Conservation (phyloP, 208 protist species). For the Acanthamoeba castellanii region DNA sequence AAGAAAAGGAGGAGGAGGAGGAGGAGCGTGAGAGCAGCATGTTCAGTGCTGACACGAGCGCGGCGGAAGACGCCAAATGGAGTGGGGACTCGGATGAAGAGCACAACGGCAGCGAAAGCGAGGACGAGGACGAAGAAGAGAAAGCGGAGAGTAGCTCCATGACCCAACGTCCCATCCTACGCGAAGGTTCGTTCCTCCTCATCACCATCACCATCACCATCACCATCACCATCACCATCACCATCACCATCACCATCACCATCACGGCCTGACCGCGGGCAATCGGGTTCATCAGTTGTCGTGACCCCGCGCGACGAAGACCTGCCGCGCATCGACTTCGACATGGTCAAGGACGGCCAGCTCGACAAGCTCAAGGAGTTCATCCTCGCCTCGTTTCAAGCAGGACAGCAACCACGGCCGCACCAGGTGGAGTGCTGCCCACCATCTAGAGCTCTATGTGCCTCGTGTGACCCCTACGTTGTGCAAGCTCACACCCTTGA, state of each 20-base stretch:
- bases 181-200: background rate
- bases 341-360: conserved; percentile 69
- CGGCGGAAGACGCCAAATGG: conserved; percentile 16
- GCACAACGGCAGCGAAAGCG: conserved; percentile 43
- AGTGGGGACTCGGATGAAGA: conserved; percentile 42
- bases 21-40: background rate
- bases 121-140: conserved; percentile 6
- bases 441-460: background rate
- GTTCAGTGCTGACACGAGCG: background rate
- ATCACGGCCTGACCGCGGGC: background rate
- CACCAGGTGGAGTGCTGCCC: background rate
- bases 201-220: background rate
- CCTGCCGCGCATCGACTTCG: conserved; percentile 60
- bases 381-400: conserved; percentile 27
- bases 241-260: too few species aligned
- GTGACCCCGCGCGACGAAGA: background rate
- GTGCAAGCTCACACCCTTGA: background rate
- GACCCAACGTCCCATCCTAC: background rate
- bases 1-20: background rate
- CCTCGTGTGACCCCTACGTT: background rate
- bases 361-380: conserved; percentile 46
- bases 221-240: too few species aligned
- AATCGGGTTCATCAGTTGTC: background rate
- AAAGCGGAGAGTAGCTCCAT: background rate
- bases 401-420: conserved; percentile 25